A percentile compares a stretch with the other conserved stretches of the same genome.
Conservation (phyloP, 1,284 basidiomycete species). For the Ustilago bromivora region DNA sequence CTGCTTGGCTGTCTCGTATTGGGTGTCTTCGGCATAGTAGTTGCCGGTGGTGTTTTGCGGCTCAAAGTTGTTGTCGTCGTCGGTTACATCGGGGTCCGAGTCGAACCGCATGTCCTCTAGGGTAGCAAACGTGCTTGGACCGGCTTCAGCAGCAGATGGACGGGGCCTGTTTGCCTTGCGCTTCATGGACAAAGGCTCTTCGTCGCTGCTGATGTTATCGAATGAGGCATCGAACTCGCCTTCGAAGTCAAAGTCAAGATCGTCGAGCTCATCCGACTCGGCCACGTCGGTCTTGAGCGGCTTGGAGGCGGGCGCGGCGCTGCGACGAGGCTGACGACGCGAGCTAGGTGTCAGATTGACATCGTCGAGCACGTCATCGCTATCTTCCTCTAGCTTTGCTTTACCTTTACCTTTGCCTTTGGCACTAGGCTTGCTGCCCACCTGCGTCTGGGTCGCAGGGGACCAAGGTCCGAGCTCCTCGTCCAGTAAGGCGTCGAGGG, state of each 20-base stretch:
- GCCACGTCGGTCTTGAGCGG: slow-evolving; percentile 14
- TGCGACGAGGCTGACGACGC: slow-evolving; percentile 40
- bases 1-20: slow-evolving; percentile 64
- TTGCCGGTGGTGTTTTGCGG: slow-evolving; percentile 27
- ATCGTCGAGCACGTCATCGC: slow-evolving; percentile 35
- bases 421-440: slow-evolving; percentile 17
- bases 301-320: slow-evolving; percentile 20
- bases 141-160: slow-evolving; percentile 15
- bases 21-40: slow-evolving; percentile 37
- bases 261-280: slow-evolving; percentile 22
- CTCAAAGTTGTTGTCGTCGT: slow-evolving; percentile 33
- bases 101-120: slow-evolving; percentile 24
- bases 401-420: slow-evolving; percentile 41
- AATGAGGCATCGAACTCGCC: slow-evolving; percentile 15
- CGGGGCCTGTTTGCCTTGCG: slow-evolving; percentile 2
- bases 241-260: slow-evolving; percentile 2
- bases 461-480: slow-evolving; percentile 16
- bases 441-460: slow-evolving; percentile 6
- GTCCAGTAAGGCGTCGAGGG: slow-evolving; percentile 33
- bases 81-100: slow-evolving; percentile 26
- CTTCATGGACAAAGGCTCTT: slow-evolving; percentile 28
- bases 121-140: slow-evolving; percentile 29
- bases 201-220: slow-evolving; percentile 35
- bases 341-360: slow-evolving; percentile 27
- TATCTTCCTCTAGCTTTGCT: slow-evolving; percentile 26